Base-by-base conservation (phyloP, 106 monocot species). In the Vanilla planifolia region DNA sequence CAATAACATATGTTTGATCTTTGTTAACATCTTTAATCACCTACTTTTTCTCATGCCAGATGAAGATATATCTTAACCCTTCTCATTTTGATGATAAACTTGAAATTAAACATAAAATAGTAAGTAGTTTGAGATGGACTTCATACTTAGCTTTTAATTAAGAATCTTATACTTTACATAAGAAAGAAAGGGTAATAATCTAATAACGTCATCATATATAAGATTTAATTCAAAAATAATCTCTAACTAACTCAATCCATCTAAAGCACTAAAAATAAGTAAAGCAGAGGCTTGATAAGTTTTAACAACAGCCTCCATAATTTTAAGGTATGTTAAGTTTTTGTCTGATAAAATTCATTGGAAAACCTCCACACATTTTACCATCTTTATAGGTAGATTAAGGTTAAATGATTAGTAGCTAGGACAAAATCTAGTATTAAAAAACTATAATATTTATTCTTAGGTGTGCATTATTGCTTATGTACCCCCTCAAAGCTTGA, bases 361-460 rank as follows among this genome's bases (percentile, higher is more conserved):
- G n/a, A 95, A 95, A 20, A 79, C 75, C 65, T 78, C 78, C 0
- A 86, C 75, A 48, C 86, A 86, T 61, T 78, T 86, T 17, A 79
- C 94, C 89, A 95, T 86, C 66, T 95, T 89, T 11, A 62, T 72
- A 68, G 89, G 94, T 66, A 95, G 94, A 65, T 83, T 95, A 60
- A 95, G 80, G 45, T 95, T 86, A 71, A 80, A 84, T 9, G 89
- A 83, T 67, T 89, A 86, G 43, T 95, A 95, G 58, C 83, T 89
- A 41, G 94, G 94, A 89, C 94, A 95, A 66, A 95, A 95, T 62
- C 94, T 89, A 63, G 94, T 89, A 35, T 85, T 94, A 14, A 94
- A 55, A 28, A 29, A 89, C 94, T 10, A 83, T 80, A 21, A 94
- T 68, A 66, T 86, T 85, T 59, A 94, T 77, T 64, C 89, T 89